Evolutionary conservation across 2,329 filamentous ascomycete genomes (phyloP).

Genomic region (Hymenoscyphus fraxineus): DNA sequence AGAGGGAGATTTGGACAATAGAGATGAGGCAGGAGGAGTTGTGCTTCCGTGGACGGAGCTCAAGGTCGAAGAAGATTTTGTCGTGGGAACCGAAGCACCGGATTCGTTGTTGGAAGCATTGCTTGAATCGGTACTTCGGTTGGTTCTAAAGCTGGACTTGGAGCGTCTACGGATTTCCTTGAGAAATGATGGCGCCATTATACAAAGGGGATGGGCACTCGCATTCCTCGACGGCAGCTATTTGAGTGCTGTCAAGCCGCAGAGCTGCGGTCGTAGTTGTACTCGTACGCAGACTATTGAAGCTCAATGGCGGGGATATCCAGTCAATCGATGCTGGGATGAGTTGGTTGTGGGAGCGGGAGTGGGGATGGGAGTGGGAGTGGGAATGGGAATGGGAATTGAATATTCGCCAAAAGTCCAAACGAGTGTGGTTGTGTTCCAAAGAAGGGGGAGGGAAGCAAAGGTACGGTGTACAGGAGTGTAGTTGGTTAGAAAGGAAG

Average conservation of each 20-base stretch:
- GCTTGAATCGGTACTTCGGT: conserved; percentile 58
- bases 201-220: not conserved
- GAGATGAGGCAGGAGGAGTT: conserved; percentile 41
- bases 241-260: not conserved
- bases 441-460: not conserved
- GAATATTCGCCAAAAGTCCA: conserved; percentile 1
- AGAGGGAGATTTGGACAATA: conserved; percentile 42
- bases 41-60: conserved; percentile 57
- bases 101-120: conserved; percentile 46
- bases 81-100: conserved; percentile 44
- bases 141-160: conserved; percentile 67
- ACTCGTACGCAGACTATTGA: not conserved
- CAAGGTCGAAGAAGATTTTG: conserved; percentile 58
- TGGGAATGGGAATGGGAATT: not conserved
- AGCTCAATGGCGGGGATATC: not conserved
- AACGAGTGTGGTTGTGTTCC: conserved; percentile 1
- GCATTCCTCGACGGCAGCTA: not conserved
- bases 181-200: conserved; percentile 64
- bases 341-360: too few species aligned
- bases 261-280: not conserved
- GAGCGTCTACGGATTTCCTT: conserved; percentile 75
- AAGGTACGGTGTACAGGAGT: too few species aligned
- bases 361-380: too few species aligned
- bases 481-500: not conserved
- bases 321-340: not conserved